phyloP scores from a whole-genome alignment of 176 grass and related monocot species.

The Oryza punctata region DNA sequence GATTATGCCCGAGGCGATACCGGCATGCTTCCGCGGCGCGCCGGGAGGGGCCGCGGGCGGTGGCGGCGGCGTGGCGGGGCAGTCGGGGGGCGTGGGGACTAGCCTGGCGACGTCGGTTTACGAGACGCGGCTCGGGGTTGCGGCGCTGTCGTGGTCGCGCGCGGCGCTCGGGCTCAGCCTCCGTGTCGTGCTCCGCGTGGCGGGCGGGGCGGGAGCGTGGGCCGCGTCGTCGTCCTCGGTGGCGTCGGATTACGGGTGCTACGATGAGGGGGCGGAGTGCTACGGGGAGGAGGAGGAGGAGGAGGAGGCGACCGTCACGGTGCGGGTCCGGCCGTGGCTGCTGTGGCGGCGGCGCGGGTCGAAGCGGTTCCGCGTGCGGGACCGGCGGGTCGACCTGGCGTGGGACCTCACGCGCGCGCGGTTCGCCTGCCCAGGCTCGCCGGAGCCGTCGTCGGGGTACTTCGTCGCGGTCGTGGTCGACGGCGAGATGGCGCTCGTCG shows the following conservation, averaged over 20 bases:
- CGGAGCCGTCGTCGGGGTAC: slow-evolving; percentile 69
- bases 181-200: slow-evolving; percentile 66
- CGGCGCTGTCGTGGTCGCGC: slow-evolving; percentile 84
- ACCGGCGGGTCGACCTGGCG: slow-evolving; percentile 53
- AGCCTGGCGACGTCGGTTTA: slow-evolving; percentile 78
- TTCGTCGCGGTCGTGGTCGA: slow-evolving; percentile 76
- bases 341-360: slow-evolving; percentile 76
- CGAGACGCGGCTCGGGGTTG: slow-evolving; percentile 81
- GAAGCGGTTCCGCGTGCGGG: slow-evolving; percentile 52
- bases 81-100: slow-evolving; percentile 38
- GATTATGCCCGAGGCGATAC: slow-evolving; percentile 51
- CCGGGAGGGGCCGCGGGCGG: slow-evolving; percentile 27
- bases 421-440: slow-evolving; percentile 52
- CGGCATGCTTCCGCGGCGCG: slow-evolving; percentile 47
- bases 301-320: slow-evolving; percentile 44
- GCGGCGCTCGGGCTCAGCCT: slow-evolving; percentile 73
- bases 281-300: slow-evolving; percentile 41
- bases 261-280: slow-evolving; percentile 31
- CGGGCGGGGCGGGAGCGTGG: background rate
- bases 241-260: slow-evolving; percentile 43
- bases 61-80: background rate
- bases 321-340: slow-evolving; percentile 68
- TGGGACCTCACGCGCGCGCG: slow-evolving; percentile 81
- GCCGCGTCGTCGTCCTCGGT: background rate
- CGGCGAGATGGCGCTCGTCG: slow-evolving; percentile 71